Base-by-base conservation (phyloP, 2,329 filamentous ascomycete species). In the Cytospora paraplurivora region DNA sequence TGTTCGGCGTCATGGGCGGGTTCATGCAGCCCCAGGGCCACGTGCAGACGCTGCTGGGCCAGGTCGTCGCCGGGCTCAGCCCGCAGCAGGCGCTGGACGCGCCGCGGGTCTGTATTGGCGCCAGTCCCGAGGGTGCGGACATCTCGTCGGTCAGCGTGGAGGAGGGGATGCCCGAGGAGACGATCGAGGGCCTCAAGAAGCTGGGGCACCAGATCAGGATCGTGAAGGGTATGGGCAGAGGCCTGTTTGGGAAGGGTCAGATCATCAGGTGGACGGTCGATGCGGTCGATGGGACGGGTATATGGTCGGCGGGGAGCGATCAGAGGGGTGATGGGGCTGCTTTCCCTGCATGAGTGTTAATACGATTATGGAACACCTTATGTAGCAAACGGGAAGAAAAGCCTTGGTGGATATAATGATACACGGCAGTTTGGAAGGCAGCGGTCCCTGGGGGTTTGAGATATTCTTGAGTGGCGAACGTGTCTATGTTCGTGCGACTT, bases 1-100 rank as follows among this genome's bases (percentile, higher is more conserved):
- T 96, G 0, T 97, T 94, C 71, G 95, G 95, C 59, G 94, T 98
- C 65, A 98, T 98, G 95, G 95, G 95, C 59, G 94, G 93, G 2
- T 98, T 96, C 77, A 98, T 98, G 91, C 95, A 99, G 78, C 95
- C 95, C 0, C 95, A 98, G 76, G 95, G 94, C 27, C 95, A 98
- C 66, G 88, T 98, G 0, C 95, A 98, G 76, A 93, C 97, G 0
- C 78, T 99, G 11, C 81, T 98, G 1, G 96, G 96, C 68, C 93
- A 96, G 84, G 77, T 96, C 0, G 86, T 93, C 0, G 96, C 93
- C 70, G 87, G 88, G 1, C 81, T 92, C 59, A 89, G 88, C 67
- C 93, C 93, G 0, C 95, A 99, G 76, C 87, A 92, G 64, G 93
- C 94, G 3, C 83, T 98, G 0, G 95, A 99, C 72, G 90, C 94